Percentiles rank a stretch among this genome's conserved stretches.
phyloP scores from a whole-genome alignment of 75 land plant genomes.

The Picea glauca region DNA sequence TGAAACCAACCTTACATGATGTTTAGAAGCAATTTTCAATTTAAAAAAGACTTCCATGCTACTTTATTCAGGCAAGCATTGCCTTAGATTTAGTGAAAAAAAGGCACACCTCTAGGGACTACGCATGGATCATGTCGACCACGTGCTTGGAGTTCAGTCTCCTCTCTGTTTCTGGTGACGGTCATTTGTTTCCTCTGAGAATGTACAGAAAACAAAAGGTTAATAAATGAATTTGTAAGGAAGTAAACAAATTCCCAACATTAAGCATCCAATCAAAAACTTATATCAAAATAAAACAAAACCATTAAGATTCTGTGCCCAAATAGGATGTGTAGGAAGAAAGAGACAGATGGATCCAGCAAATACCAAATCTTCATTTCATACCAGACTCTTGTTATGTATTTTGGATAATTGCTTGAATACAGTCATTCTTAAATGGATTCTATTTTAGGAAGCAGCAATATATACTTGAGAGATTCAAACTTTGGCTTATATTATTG shows the following conservation, averaged over 20 bases:
- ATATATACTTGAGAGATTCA: too few species aligned
- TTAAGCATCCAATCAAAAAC: too few species aligned
- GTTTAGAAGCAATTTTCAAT: not conserved
- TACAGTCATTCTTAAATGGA: too few species aligned
- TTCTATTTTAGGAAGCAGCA: too few species aligned
- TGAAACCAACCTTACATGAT: not conserved
- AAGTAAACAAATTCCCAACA: not conserved
- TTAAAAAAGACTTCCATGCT: not conserved
- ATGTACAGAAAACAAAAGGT: conserved; percentile 1
- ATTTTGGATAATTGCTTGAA: too few species aligned
- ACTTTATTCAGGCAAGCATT: not conserved
- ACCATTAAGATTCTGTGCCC: not conserved
- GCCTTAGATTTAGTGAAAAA: not conserved
- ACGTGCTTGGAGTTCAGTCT: conserved; percentile 85
- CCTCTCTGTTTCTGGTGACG: conserved; percentile 82
- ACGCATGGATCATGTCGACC: conserved; percentile 99
- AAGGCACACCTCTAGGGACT: conserved; percentile 83
- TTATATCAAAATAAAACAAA: not conserved
- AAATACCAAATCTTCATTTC: too few species aligned
- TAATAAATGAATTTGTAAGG: not conserved
- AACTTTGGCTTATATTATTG: too few species aligned
- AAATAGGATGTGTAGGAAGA: not conserved
- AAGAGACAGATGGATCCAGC: not conserved
- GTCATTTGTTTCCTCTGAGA: conserved; percentile 89
- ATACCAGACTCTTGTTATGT: too few species aligned